A percentile compares a stretch with the other conserved stretches of the same genome.
Evolutionary conservation across 345 rosid genomes (phyloP).

Genomic region (Bruguiera parviflora): DNA sequence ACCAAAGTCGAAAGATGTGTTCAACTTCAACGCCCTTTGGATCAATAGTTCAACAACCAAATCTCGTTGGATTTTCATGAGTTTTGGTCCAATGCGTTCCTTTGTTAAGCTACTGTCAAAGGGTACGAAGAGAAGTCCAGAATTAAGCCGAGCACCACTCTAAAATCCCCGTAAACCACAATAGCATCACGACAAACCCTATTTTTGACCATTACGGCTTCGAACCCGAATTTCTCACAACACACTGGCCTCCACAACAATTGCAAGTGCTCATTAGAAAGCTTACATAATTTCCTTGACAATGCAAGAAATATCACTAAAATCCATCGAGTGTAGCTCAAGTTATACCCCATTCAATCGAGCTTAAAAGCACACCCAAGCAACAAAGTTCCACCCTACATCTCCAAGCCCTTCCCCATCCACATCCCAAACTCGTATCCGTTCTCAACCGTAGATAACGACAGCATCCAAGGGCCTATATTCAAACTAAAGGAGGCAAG

Average conservation of each 20-base stretch:
- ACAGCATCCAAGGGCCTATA: conserved; percentile 47
- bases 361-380: conserved; percentile 71
- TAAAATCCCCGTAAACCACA: conserved; percentile 23
- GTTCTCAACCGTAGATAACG: conserved; percentile 43
- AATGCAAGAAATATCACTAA: conserved; percentile 15
- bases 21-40: conserved; percentile 24
- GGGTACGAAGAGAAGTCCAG: not conserved
- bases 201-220: conserved; percentile 52
- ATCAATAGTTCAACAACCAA: conserved; percentile 9
- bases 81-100: conserved; percentile 23
- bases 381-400: conserved; percentile 15
- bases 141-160: conserved; percentile 20
- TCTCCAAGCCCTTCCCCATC: conserved; percentile 19
- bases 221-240: conserved; percentile 28
- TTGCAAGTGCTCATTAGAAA: conserved; percentile 30
- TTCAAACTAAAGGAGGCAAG: conserved; percentile 42
- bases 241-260: not conserved
- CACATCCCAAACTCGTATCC: conserved; percentile 12
- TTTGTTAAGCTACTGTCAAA: conserved; percentile 21
- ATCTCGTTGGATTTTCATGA: conserved; percentile 21
- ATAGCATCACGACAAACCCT: conserved; percentile 51
- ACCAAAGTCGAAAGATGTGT: conserved; percentile 17
- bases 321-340: conserved; percentile 17
- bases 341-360: conserved; percentile 33
- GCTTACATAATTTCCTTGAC: conserved; percentile 42